Evolutionary conservation across 2,329 filamentous ascomycete genomes (phyloP).

Genomic region (Dactylonectria estremocensis): DNA sequence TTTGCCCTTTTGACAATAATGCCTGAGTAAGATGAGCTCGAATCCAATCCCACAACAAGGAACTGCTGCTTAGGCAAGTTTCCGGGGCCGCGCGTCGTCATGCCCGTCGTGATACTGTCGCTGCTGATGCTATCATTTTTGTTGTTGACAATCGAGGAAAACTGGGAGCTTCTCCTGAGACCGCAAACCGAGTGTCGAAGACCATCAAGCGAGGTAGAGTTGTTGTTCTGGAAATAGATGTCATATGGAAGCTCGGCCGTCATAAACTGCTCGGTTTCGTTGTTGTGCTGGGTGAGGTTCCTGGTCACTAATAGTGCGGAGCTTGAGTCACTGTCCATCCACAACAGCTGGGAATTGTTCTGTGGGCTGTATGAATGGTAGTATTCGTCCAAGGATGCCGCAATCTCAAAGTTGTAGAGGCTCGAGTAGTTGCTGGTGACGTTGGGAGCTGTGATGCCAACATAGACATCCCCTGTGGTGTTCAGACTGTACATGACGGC

Average conservation of each 20-base stretch:
- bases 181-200: slow-evolving; percentile 88
- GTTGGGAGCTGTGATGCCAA: slow-evolving; percentile 81
- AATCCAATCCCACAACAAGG: slow-evolving; percentile 82
- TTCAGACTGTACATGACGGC: slow-evolving; percentile 77
- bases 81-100: slow-evolving; percentile 78
- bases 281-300: slow-evolving; percentile 75
- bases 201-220: slow-evolving; percentile 74
- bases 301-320: slow-evolving; percentile 85
- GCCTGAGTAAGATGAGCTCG: slow-evolving; percentile 79
- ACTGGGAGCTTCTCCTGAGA: slow-evolving; percentile 75
- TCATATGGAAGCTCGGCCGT: slow-evolving; percentile 74
- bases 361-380: slow-evolving; percentile 76
- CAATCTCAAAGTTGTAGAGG: slow-evolving; percentile 85
- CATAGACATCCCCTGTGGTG: slow-evolving; percentile 78
- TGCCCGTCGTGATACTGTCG: slow-evolving; percentile 69
- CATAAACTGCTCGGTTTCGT: slow-evolving; percentile 69
- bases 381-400: slow-evolving; percentile 83
- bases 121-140: slow-evolving; percentile 64
- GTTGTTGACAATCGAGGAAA: slow-evolving; percentile 66
- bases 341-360: slow-evolving; percentile 71
- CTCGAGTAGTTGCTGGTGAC: slow-evolving; percentile 73
- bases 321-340: slow-evolving; percentile 87
- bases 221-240: slow-evolving; percentile 80
- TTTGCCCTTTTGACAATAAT: slow-evolving; percentile 76
- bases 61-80: slow-evolving; percentile 89